These are phyloP conservation scores for Zygosaccharomyces gambellarensis DNA, from an alignment of 805 yeast species.

Conservation along the genomic window DNA sequence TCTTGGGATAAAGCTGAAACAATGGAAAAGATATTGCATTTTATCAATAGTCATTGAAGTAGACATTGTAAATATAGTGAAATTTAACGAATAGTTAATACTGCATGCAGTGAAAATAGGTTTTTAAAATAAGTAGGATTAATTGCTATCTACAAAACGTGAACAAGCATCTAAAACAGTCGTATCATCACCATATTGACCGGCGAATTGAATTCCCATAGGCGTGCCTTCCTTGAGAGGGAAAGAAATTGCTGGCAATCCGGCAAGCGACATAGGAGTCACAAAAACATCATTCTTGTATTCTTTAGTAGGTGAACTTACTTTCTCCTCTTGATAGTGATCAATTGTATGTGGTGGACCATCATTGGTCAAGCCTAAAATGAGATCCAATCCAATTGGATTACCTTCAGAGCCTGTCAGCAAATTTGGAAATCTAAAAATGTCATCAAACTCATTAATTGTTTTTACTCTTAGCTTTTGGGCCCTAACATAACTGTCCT, in stretches of 20 bases:
- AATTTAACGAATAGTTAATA: background rate
- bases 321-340: constrained; percentile 37
- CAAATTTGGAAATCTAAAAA: constrained; percentile 52
- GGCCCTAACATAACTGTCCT: constrained; percentile 74
- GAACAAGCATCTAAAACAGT: constrained; percentile 44
- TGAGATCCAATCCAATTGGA: constrained; percentile 54
- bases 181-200: constrained; percentile 80
- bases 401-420: constrained; percentile 23
- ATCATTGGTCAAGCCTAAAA: constrained; percentile 70
- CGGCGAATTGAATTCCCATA: constrained; percentile 74
- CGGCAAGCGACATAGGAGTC: constrained; percentile 87
- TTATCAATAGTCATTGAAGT: constrained; percentile 7
- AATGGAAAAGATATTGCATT: constrained; percentile 7
- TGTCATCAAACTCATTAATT: constrained; percentile 57
- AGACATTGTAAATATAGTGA: constrained; percentile 4
- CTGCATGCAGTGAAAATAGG: background rate
- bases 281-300: constrained; percentile 82
- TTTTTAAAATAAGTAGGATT: background rate
- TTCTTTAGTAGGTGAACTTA: constrained; percentile 48
- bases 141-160: constrained; percentile 8
- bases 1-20: constrained; percentile 44
- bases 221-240: constrained; percentile 47
- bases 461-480: constrained; percentile 57
- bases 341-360: constrained; percentile 50
- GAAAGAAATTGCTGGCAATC: constrained; percentile 76